Percentiles rank a stretch among this genome's conserved stretches.
Conservation (phyloP, 169 alveolate genomes). For the Plasmodium relictum region DNA sequence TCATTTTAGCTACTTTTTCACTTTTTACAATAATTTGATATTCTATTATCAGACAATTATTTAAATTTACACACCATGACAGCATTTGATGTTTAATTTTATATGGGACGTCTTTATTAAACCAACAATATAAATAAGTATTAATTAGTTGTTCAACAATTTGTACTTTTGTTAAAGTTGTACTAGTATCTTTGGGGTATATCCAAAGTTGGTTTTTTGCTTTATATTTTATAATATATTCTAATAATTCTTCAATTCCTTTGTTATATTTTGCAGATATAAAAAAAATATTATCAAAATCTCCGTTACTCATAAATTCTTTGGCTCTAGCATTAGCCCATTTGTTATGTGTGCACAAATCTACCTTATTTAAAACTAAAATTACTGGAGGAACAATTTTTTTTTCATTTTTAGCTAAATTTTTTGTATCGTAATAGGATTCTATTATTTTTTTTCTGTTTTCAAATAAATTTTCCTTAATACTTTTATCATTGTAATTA, state of each 20-base stretch:
- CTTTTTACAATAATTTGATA: conserved; percentile 66
- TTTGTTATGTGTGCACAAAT: conserved; percentile 81
- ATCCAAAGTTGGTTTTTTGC: conserved; percentile 87
- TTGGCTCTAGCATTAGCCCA: conserved; percentile 85
- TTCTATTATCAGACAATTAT: conserved; percentile 82
- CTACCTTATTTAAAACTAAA: conserved; percentile 86
- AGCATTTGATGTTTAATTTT: conserved; percentile 82
- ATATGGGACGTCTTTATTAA: conserved; percentile 88
- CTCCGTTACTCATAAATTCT: conserved; percentile 88
- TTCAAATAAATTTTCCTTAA: conserved; percentile 58
- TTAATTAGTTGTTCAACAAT: conserved; percentile 86
- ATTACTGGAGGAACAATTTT: conserved; percentile 81
- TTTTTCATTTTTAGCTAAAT: not conserved
- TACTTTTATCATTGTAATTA: conserved; percentile 56
- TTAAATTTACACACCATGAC: conserved; percentile 83
- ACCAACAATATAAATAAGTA: conserved; percentile 88
- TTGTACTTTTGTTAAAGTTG: conserved; percentile 86
- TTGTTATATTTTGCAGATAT: conserved; percentile 87
- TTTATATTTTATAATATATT: conserved; percentile 77
- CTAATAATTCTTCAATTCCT: conserved; percentile 84
- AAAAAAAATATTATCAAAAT: conserved; percentile 84
- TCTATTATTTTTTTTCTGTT: conserved; percentile 61
- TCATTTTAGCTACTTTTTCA: conserved; percentile 83
- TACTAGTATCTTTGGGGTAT: conserved; percentile 86
- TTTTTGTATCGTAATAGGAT: conserved; percentile 22